A percentile compares a stretch with the other conserved stretches of the same genome.
These are phyloP conservation scores for Colletotrichum tofieldiae DNA, from an alignment of 2,329 filamentous ascomycete species.

Conservation along the genomic window DNA sequence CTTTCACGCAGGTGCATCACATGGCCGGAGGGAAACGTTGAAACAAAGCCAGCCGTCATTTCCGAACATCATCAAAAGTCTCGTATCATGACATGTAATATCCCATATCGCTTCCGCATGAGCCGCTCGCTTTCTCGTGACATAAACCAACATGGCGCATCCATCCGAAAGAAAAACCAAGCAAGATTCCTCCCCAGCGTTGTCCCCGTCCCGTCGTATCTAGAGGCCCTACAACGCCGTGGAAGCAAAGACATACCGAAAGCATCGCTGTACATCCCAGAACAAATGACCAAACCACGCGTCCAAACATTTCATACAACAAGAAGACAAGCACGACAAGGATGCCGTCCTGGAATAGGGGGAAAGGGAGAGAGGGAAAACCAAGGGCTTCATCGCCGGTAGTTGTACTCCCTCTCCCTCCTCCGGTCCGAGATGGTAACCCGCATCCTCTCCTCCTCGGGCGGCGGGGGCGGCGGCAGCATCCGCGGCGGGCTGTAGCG, in stretches of 20 bases:
- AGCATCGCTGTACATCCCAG: neutral
- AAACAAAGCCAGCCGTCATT: constrained; percentile 8
- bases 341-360: neutral
- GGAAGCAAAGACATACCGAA: neutral
- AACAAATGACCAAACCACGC: neutral
- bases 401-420: constrained; percentile 51
- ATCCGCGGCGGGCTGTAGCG: constrained; percentile 53
- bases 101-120: neutral
- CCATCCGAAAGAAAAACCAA: neutral
- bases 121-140: neutral
- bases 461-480: constrained; percentile 50
- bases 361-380: neutral
- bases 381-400: constrained; percentile 9
- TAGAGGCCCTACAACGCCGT: neutral
- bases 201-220: constrained; percentile 1
- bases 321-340: neutral
- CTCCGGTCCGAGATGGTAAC: constrained; percentile 54
- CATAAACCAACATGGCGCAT: neutral
- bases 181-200: neutral
- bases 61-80: constrained; percentile 22
- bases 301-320: neutral
- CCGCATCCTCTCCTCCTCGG: constrained; percentile 52
- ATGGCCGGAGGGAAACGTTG: neutral
- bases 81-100: constrained; percentile 2
- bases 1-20: neutral